A percentile compares a stretch with the other conserved stretches of the same genome.
Evolutionary conservation across 495 filamentous ascomycete species (phyloP).

Genomic region (Aspergillus panamensis): DNA sequence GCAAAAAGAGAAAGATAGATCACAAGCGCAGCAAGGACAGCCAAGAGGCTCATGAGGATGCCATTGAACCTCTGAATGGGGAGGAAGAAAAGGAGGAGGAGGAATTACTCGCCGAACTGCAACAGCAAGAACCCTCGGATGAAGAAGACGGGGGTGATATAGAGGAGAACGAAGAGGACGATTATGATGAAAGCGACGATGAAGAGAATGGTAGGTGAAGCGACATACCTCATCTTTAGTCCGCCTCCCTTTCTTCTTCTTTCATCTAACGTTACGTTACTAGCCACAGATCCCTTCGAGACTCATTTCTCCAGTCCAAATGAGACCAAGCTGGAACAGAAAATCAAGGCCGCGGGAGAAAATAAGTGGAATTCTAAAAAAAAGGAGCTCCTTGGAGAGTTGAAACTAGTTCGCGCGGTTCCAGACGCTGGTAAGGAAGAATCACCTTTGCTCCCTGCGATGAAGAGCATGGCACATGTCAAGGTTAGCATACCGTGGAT

Average conservation of each 20-base stretch:
- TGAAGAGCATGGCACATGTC: constrained; percentile 36
- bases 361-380: constrained; percentile 55
- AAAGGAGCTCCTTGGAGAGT: constrained; percentile 42
- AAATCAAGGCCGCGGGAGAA: constrained; percentile 49
- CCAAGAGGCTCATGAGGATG: constrained; percentile 12
- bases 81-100: constrained; percentile 32
- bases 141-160: constrained; percentile 40
- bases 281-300: constrained; percentile 69
- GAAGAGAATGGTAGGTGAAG: constrained; percentile 23
- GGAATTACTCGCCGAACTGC: constrained; percentile 26
- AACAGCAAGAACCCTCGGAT: constrained; percentile 39
- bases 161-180: constrained; percentile 36
- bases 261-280: constrained; percentile 19
- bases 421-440: constrained; percentile 30
- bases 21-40: constrained; percentile 26
- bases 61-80: constrained; percentile 1
- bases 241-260: not conserved
- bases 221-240: not conserved
- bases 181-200: constrained; percentile 47
- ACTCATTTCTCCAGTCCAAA: constrained; percentile 68
- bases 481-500: constrained; percentile 30
- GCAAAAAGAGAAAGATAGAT: constrained; percentile 67
- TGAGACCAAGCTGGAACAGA: constrained; percentile 49
- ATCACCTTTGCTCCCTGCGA: constrained; percentile 29
- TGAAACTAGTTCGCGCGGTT: constrained; percentile 42